Base-by-base conservation (phyloP, 2,329 filamentous ascomycete species). In the Arachnopeziza araneosa region DNA sequence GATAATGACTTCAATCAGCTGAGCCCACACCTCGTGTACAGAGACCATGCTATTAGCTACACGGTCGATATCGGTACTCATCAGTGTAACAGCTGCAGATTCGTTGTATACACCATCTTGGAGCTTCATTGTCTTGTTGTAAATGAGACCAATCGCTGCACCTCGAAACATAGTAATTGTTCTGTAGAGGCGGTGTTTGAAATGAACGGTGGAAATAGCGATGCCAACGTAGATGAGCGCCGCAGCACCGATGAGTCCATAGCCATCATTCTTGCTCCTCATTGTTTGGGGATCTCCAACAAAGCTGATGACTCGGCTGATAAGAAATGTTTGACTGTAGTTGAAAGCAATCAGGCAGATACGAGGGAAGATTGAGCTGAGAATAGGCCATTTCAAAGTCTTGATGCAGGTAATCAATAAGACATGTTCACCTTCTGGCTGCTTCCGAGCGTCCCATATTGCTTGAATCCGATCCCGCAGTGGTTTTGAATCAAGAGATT, bases 21-120 rank as follows among this genome's bases (percentile, higher is more conserved):
- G 64, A 17, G 69, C 70, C 70, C 70, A 73, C 23, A 71, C 54
- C 53, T 73, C 71, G 57, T 73, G 69, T 10, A 71, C 71, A 26
- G 75, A 64, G 1, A 73, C 74, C 26, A 57, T 32, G 60, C 59
- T 70, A 49, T 65, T 69, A 23, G 64, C 62, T 58, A 65, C 66
- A 66, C 30, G n/a, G 61, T 64, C 64, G 22, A 64, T 63, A 52
- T 76, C 70, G 52, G 68, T 72, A 65, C 72, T 50, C 70, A 72
- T 72, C 36, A 72, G 58, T 21, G 70, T 69, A 6, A 71, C 61
- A 12, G 69, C 68, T 26, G 63, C 67, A 21, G 64, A 66, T 49
- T 70, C 68, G 51, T 69, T 63, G 1, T 68, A 54, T 22, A 61
- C 63, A 0, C 63, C 68, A 24, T 68, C 66, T 32, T 62, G 67